Percentiles rank a stretch among this genome's conserved stretches.
phyloP scores from a whole-genome alignment of 2,329 filamentous ascomycete species.

The Sarocladium kiliense region DNA sequence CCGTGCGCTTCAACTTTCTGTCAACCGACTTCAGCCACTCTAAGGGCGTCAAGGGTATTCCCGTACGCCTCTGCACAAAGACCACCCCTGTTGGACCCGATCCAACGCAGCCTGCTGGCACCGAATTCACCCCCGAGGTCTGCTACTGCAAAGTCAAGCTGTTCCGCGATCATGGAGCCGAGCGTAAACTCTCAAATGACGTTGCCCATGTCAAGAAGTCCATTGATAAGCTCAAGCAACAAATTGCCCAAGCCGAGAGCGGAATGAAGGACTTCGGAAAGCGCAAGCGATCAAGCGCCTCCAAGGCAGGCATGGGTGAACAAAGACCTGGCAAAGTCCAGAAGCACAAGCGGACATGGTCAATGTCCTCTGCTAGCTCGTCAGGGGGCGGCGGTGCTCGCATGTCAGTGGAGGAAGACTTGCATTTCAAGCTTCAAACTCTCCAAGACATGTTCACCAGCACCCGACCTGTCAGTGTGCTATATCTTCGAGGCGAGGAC shows the following conservation, averaged over 20 bases:
- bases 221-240: constrained; percentile 93
- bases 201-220: constrained; percentile 92
- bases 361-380: constrained; percentile 76
- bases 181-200: constrained; percentile 92
- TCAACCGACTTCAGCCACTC: constrained; percentile 99
- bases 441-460: constrained; percentile 87
- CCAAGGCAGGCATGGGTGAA: constrained; percentile 38
- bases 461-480: constrained; percentile 69
- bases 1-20: constrained; percentile 95
- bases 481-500: constrained; percentile 73
- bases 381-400: constrained; percentile 36
- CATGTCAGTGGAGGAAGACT: constrained; percentile 63
- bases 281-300: constrained; percentile 50
- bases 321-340: constrained; percentile 73
- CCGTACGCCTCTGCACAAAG: constrained; percentile 87
- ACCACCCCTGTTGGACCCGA: constrained; percentile 60
- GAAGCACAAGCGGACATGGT: constrained; percentile 94
- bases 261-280: constrained; percentile 64
- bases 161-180: constrained; percentile 92
- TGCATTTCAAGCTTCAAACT: constrained; percentile 71
- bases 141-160: constrained; percentile 97
- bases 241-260: constrained; percentile 73
- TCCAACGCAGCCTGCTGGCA: constrained; percentile 40
- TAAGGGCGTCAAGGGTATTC: constrained; percentile 96
- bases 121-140: constrained; percentile 57